Evolutionary conservation across 2,329 filamentous ascomycete species (phyloP), one percentile per base, ranked within the genome.

Genomic region (Pezicula carpinea): DNA sequence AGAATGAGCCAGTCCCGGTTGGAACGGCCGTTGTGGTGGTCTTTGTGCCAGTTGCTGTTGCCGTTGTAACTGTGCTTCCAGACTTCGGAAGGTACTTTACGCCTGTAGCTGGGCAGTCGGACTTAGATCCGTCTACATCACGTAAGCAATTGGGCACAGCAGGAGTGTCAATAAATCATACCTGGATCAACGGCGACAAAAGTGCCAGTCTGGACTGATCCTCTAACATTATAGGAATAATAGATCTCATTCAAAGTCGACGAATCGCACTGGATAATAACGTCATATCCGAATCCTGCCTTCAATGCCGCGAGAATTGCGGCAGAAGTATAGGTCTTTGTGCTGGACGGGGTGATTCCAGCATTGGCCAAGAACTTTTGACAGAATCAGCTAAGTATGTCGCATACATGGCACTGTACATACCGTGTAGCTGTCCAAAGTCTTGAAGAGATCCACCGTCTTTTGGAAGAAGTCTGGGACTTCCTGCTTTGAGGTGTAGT

Each of bases 391-490:
- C 0, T 82, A 81, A 59, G 88, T 85, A 49, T 84, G 73, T 8
- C 77, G 19, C 34, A 11, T 26, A 34, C n/a, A 36, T 13, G 21
- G 15, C 13, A n/a, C 5, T 22, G 10, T 35, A 59, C 62, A 40
- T 50, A 76, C 75, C 46, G 78, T 61, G 63, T 87, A 87, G 11
- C 80, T 82, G 11, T 84, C 80, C 7, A 89, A 70, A 0, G 69
- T 69, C 64, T 85, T 79, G 72, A 86, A 89, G 2, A 89, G 61
- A 18, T 75, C 71, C 4, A 87, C 82, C 2, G 82, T 73, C 48
- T 74, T 77, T 58, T 83, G 70, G 66, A 89, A 88, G 67, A 79
- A 89, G 61, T 85, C 83, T 11, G 79, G 75, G 1, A 82, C 81
- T 59, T 89, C 86, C 50, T 85, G 73, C 10, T 76, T 77, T 0